Base-by-base conservation (phyloP, 2,329 filamentous ascomycete genomes). In the Onygenales sp. region DNA sequence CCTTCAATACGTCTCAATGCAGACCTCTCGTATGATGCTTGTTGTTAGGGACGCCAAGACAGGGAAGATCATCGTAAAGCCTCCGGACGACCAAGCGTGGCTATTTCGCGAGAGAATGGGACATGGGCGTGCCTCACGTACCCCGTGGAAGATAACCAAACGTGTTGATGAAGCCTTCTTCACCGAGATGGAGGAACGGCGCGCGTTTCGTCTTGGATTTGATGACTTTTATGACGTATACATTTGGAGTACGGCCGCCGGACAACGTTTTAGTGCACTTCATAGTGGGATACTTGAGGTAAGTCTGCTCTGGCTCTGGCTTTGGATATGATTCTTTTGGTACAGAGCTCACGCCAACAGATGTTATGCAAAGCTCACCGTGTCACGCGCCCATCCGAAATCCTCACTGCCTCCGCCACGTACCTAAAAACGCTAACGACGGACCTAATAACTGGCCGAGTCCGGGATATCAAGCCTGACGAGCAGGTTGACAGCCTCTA, bases 221-320 rank as follows among this genome's bases (percentile, higher is more conserved):
- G 65, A 70, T 9, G 69, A 74, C 42, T 72, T 72, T 52, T 74
- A 71, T 48, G 70, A 74, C 59, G 61, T 74, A 21, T 71, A 70
- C 46, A 60, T 75, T 7, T 74, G 70, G 71, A 70, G 71, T 53
- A 53, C 65, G 2, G 58, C 57, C 7, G 61, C 71, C 9, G 72
- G 71, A 9, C 49, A 64, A 6, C 55, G 59, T 2, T 70, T 64
- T 47, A 46, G 58, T 14, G 43, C 53, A 8, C 46, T 73, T 8
- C 68, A 54, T 39, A 40, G 47, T 14, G 42, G 37, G 32, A 66
- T 71, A 37, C 62, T 66, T 39, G 58, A 67, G 52, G 62, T 68
- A 57, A 57, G 59, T 48, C 3, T 44, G 21, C 17, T 31, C 6
- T 13, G 4, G 17, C 42, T 9, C 6, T 13, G 4, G 17, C 42